Evolutionary conservation across 805 yeast genomes (phyloP).

Genomic region (Pichia pseudocactophila): DNA sequence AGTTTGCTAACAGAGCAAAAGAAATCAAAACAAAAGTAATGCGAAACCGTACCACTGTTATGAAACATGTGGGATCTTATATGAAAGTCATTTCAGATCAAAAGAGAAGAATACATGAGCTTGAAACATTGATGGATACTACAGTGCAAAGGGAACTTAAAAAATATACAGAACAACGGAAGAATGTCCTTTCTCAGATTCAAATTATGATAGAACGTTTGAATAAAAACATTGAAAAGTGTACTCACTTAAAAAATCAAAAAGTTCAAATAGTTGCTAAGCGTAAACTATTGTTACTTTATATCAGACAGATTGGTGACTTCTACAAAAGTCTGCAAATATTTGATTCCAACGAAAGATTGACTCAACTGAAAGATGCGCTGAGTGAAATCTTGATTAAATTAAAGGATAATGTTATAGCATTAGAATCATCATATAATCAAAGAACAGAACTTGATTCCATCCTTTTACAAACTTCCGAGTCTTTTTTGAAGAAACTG

Average conservation of each 20-base stretch:
- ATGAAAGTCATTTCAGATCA: conserved; percentile 79
- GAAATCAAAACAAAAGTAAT: conserved; percentile 76
- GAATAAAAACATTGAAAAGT: conserved; percentile 32
- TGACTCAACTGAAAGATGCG: conserved; percentile 11
- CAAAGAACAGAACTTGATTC: conserved; percentile 44
- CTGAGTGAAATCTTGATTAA: conserved; percentile 25
- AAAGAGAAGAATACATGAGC: conserved; percentile 60
- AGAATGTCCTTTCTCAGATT: conserved; percentile 30
- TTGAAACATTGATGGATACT: conserved; percentile 44
- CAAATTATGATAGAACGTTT: conserved; percentile 36
- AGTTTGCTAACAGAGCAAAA: conserved; percentile 88
- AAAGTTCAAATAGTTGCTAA: conserved; percentile 38
- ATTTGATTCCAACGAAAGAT: conserved; percentile 11
- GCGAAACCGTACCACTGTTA: conserved; percentile 66
- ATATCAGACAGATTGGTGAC: conserved; percentile 22
- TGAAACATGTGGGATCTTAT: conserved; percentile 79
- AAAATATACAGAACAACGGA: conserved; percentile 27
- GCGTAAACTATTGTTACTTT: conserved; percentile 28
- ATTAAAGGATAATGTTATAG: conserved; percentile 36
- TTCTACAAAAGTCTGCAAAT: conserved; percentile 28
- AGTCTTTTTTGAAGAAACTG: conserved; percentile 37
- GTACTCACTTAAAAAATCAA: conserved; percentile 24
- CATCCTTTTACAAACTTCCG: conserved; percentile 33
- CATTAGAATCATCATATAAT: conserved; percentile 42
- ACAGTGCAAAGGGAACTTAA: conserved; percentile 32